Conservation (phyloP, 768 basidiomycete species). For the Psilocybe cyanescens region DNA sequence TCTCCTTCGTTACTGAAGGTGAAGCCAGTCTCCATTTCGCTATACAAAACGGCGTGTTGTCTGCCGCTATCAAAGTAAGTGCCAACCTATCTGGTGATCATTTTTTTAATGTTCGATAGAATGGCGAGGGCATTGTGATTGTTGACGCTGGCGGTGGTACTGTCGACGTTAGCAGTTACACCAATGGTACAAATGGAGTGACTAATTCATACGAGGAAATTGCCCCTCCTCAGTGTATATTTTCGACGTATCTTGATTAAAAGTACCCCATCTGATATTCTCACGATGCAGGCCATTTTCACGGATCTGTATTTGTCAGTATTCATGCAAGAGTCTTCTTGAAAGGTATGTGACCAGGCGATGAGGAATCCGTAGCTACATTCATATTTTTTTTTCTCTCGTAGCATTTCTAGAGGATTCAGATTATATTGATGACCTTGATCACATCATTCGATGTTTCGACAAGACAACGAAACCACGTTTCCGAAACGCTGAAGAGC, state of each 20-base stretch:
- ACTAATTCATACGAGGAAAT: conserved; percentile 47
- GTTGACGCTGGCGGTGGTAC: conserved; percentile 69
- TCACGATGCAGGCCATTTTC: conserved; percentile 41
- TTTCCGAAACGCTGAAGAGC: conserved; percentile 42
- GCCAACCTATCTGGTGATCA: not conserved
- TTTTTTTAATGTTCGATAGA: not conserved
- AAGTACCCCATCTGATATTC: not conserved
- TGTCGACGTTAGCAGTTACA: conserved; percentile 60
- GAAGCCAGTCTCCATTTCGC: conserved; percentile 57
- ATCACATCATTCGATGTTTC: conserved; percentile 45
- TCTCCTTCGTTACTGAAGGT: conserved; percentile 56
- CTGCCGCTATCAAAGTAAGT: conserved; percentile 17
- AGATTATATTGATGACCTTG: conserved; percentile 44
- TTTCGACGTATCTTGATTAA: not conserved
- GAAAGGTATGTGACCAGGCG: conserved; percentile 29
- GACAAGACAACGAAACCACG: conserved; percentile 50
- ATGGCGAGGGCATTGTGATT: conserved; percentile 32
- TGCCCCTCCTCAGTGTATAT: conserved; percentile 44
- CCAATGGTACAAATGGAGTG: conserved; percentile 29
- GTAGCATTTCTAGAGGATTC: conserved; percentile 38
- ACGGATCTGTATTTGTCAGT: conserved; percentile 56
- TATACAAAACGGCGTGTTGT: conserved; percentile 34
- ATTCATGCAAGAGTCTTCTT: conserved; percentile 43
- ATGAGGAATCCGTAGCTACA: conserved; percentile 14
- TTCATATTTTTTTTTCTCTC: not conserved